A percentile compares a stretch with the other conserved stretches of the same genome.
Conservation (phyloP, 2,329 filamentous ascomycete species). For the Grosmannia penicillata region DNA sequence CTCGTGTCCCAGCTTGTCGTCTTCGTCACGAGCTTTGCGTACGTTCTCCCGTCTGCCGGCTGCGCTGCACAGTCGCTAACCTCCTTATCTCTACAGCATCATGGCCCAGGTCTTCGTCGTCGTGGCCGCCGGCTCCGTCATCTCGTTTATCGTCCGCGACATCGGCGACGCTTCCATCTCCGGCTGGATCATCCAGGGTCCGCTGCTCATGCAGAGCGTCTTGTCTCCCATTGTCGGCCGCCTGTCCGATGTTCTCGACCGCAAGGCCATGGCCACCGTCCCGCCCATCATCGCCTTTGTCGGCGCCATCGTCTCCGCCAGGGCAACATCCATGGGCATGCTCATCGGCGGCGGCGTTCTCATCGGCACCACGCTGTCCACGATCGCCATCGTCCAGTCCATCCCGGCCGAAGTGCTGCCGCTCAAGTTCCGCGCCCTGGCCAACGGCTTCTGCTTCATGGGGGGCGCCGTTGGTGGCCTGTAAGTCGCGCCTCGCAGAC, state of each 20-base stretch:
- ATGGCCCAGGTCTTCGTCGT: conserved; percentile 41
- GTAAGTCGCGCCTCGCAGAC: too few species aligned
- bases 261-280: conserved; percentile 35
- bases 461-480: conserved; percentile 35
- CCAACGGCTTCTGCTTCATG: conserved; percentile 36
- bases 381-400: conserved; percentile 38
- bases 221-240: conserved; percentile 40
- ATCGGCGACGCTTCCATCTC: conserved; percentile 32
- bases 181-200: conserved; percentile 43
- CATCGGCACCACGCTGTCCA: conserved; percentile 38
- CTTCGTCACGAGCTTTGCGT: conserved; percentile 33
- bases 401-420: conserved; percentile 42
- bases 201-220: conserved; percentile 40
- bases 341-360: conserved; percentile 41
- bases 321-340: conserved; percentile 38
- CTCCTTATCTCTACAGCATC: too few species aligned
- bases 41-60: too few species aligned
- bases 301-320: conserved; percentile 38
- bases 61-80: too few species aligned
- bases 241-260: conserved; percentile 39
- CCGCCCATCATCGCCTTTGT: conserved; percentile 38
- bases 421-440: conserved; percentile 38
- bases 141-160: conserved; percentile 40
- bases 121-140: conserved; percentile 37
- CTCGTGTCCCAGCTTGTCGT: conserved; percentile 16